Conservation (phyloP, 305 asterid genomes). For the Fraxinus angustifolia region DNA sequence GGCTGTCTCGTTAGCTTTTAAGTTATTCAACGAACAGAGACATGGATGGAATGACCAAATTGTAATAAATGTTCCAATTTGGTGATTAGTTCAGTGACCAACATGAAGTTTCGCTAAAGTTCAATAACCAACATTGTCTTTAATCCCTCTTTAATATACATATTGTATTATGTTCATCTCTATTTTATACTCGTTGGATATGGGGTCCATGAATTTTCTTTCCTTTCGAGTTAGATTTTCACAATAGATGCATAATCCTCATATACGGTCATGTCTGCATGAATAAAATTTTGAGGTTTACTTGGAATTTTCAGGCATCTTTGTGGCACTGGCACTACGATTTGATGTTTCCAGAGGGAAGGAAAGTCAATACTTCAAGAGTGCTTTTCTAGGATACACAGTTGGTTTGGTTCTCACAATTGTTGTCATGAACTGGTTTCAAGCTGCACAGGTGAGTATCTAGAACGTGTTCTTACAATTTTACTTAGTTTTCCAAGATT, state of each 20-base stretch:
- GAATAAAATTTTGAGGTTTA: constrained; percentile 1
- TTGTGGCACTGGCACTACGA: constrained; percentile 90
- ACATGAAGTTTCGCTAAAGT: neutral
- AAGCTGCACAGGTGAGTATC: constrained; percentile 81
- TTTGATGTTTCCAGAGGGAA: constrained; percentile 94
- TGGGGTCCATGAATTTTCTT: neutral
- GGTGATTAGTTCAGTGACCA: neutral
- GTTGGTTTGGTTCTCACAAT: constrained; percentile 75
- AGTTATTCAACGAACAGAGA: neutral
- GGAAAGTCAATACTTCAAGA: constrained; percentile 68
- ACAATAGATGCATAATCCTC: neutral
- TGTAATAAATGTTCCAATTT: neutral
- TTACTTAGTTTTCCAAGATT: constrained; percentile 3
- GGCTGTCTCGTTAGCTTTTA: neutral
- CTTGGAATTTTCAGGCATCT: constrained; percentile 61
- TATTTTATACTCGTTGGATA: neutral
- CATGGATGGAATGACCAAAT: neutral
- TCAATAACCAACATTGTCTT: neutral
- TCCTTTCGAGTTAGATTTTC: neutral
- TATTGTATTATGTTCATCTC: neutral
- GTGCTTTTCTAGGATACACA: constrained; percentile 80
- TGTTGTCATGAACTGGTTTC: constrained; percentile 94
- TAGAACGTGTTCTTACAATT: neutral
- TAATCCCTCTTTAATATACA: neutral
- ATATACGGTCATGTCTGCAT: neutral